A percentile compares a stretch with the other conserved stretches of the same genome.
phyloP scores from a whole-genome alignment of 2,329 filamentous ascomycete genomes.

The Botrytis sinoallii region DNA sequence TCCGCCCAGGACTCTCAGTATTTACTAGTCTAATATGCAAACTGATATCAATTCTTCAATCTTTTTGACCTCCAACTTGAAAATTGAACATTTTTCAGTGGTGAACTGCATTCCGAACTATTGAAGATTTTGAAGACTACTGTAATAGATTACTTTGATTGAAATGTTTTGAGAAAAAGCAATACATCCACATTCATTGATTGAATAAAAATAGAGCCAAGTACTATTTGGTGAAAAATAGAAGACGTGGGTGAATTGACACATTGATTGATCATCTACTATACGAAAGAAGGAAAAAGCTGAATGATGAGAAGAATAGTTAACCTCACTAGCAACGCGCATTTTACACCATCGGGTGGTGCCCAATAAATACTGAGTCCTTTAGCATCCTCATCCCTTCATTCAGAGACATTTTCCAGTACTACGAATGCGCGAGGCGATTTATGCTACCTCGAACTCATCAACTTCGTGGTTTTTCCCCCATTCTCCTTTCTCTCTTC shows the following conservation, averaged over 20 bases:
- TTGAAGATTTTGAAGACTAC: no score
- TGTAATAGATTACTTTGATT: background rate
- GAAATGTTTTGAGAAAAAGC: background rate
- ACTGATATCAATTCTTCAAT: background rate
- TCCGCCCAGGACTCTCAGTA: accelerated
- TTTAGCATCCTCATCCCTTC: no score
- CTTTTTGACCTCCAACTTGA: no score
- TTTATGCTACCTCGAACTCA: background rate
- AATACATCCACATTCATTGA: background rate
- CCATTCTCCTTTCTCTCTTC: background rate
- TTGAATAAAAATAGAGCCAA: background rate
- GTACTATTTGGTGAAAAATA: background rate
- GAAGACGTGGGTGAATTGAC: background rate
- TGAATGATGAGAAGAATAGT: no score
- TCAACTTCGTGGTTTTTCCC: background rate
- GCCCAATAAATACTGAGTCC: no score
- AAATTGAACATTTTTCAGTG: no score
- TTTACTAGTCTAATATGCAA: background rate
- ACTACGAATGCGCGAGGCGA: accelerated
- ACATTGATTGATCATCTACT: no score
- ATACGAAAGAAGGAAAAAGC: no score
- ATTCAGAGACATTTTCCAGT: background rate
- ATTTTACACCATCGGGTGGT: no score
- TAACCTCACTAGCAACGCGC: no score
- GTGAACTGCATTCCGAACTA: no score